Base-by-base conservation (phyloP, 2,329 filamentous ascomycete species). In the Arthrobotrys iridis region DNA sequence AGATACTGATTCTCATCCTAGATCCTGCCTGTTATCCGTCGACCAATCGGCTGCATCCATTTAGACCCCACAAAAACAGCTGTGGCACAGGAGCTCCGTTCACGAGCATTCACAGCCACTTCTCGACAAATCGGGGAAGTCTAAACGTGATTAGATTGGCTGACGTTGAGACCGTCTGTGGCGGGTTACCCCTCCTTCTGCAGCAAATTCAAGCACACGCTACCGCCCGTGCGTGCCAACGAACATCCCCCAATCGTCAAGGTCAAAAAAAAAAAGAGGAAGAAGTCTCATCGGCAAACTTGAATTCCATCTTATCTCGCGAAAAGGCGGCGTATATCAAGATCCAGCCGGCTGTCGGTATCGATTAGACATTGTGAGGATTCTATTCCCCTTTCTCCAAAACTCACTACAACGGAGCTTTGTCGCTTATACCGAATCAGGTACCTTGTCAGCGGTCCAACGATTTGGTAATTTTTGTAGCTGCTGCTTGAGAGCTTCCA, bases 151-250 rank as follows among this genome's bases (percentile, higher is more conserved):
- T 45, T 62, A 24, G 37, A 63, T 63, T 63, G 66, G 66, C 55
- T 55, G 65, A 70, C 55, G 35, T 33, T 33, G 43, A 58, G 50
- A 40, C 40, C 30, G 40, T 35, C 62, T 75, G 71, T 75, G 71
- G 71, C 71, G 71, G 48, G 63, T 75, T 75, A 75, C 71, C 71
- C 71, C 71, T 75, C 71, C 71, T 68, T 75, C 71, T 52, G 62
- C 62, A 67, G 45, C 43, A 73, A 74, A 62, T 67, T 66, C 62
- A 60, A 74, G 70, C 70, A 74, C 70, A 64, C 45, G 33, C 57
- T 75, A 22, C 30, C 37, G 50, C 50, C 37, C 50, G 50, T 55
- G 30, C 50, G 57, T 75, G 71, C 62, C 63, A 63, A 63, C 71
- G 55, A 67, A 75, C 46, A 63, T 13, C 55, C 57, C 48, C 57